A percentile compares a stretch with the other conserved stretches of the same genome.
These are phyloP conservation scores for Talaromyces trachyspermus DNA, from an alignment of 495 filamentous ascomycete genomes.

Conservation along the genomic window DNA sequence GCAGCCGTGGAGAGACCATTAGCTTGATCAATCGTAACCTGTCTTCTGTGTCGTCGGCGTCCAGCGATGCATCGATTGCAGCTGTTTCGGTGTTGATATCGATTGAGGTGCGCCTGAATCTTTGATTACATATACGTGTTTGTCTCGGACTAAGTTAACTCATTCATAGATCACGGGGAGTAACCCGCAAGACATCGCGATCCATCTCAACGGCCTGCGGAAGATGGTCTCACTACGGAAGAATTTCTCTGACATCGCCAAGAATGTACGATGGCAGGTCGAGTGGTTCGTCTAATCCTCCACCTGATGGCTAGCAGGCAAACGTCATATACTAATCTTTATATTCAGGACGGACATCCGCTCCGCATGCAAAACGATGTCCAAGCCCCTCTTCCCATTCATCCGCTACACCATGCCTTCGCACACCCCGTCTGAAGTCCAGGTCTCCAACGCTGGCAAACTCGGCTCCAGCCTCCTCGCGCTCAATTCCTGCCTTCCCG, in stretches of 20 bases:
- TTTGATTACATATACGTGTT: background rate
- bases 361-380: slow-evolving; percentile 36
- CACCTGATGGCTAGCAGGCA: background rate
- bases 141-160: slow-evolving; percentile 10
- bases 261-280: slow-evolving; percentile 38
- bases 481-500: slow-evolving; percentile 31
- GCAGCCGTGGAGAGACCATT: slow-evolving; percentile 42
- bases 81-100: slow-evolving; percentile 39
- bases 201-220: slow-evolving; percentile 39
- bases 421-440: slow-evolving; percentile 27
- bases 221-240: slow-evolving; percentile 41
- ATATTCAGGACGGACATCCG: slow-evolving; percentile 37
- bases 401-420: slow-evolving; percentile 32
- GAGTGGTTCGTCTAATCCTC: slow-evolving; percentile 28
- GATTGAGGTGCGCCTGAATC: slow-evolving; percentile 31
- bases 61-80: slow-evolving; percentile 39
- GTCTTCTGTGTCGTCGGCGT: slow-evolving; percentile 33
- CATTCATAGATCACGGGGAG: slow-evolving; percentile 35
- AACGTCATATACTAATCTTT: slow-evolving; percentile 8
- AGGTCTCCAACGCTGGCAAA: slow-evolving; percentile 26
- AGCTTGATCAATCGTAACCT: slow-evolving; percentile 37
- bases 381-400: slow-evolving; percentile 42
- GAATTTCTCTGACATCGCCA: slow-evolving; percentile 34
- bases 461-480: slow-evolving; percentile 31
- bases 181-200: slow-evolving; percentile 38